phyloP scores from a whole-genome alignment of 2,329 filamentous ascomycete species.

The Botrytis elliptica region DNA sequence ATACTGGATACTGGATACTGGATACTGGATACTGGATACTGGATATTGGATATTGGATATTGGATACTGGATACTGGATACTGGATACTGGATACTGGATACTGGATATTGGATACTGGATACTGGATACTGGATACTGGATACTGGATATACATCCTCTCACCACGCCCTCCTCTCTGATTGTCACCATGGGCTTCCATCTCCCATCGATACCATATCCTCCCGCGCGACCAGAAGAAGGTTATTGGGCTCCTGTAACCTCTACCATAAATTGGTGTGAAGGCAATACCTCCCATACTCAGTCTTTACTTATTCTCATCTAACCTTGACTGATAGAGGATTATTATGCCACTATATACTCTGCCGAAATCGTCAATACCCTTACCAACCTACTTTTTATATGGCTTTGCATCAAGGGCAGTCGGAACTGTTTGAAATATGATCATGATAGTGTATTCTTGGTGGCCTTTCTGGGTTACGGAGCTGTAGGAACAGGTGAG shows the following conservation, averaged over 20 bases:
- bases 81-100: neutral
- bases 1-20: neutral
- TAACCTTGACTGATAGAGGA: constrained; percentile 50
- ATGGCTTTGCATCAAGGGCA: constrained; percentile 72
- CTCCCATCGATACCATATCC: constrained; percentile 40
- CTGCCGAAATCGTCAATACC: constrained; percentile 76
- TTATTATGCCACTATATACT: constrained; percentile 72
- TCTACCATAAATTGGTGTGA: constrained; percentile 68
- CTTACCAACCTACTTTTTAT: constrained; percentile 82
- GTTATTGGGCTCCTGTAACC: constrained; percentile 40
- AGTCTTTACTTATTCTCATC: neutral
- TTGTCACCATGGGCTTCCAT: constrained; percentile 30
- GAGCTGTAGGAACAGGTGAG: constrained; percentile 41
- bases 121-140: neutral
- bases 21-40: neutral
- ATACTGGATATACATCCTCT: neutral
- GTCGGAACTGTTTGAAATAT: constrained; percentile 69
- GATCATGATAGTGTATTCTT: constrained; percentile 75
- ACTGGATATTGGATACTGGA: neutral
- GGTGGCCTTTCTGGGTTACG: constrained; percentile 54
- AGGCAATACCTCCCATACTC: constrained; percentile 49
- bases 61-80: neutral
- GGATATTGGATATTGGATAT: neutral
- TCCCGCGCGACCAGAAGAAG: constrained; percentile 32
- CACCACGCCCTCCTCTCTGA: neutral